Evolutionary conservation across 495 filamentous ascomycete species (phyloP).

Genomic region (Xanthoparmelia taractica): DNA sequence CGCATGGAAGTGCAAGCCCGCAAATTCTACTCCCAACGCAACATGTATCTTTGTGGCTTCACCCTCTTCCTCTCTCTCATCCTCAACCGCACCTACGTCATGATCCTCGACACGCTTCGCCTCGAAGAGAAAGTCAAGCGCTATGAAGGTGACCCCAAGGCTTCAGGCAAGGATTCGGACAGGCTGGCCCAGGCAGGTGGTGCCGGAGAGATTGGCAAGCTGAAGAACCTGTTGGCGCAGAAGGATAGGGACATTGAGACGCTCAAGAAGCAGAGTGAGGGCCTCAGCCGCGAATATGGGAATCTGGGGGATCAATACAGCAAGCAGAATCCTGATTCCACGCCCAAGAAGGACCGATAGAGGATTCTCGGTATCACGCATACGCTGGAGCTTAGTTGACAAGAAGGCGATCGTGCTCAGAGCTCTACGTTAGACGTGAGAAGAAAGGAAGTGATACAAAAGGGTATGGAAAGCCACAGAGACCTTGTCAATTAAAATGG

Average conservation of each 20-base stretch:
- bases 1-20: conserved; percentile 97
- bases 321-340: conserved; percentile 36
- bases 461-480: background rate
- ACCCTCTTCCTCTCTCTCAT: conserved; percentile 97
- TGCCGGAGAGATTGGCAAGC: conserved; percentile 64
- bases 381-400: background rate
- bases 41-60: conserved; percentile 99
- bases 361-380: conserved; percentile 3
- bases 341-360: conserved; percentile 64
- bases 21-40: conserved; percentile 99
- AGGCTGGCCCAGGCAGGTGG: conserved; percentile 57
- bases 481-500: background rate
- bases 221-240: conserved; percentile 62
- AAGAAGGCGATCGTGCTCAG: conserved; percentile 1
- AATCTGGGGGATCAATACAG: conserved; percentile 72
- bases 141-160: conserved; percentile 69
- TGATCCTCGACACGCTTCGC: conserved; percentile 90
- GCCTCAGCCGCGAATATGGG: conserved; percentile 72
- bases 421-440: background rate
- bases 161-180: conserved; percentile 60
- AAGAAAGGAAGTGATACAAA: background rate
- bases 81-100: conserved; percentile 96
- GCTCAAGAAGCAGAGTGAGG: conserved; percentile 78
- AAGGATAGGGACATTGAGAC: conserved; percentile 70
- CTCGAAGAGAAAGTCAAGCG: conserved; percentile 89